These are phyloP conservation scores for Hawksworthiomyces lignivorus DNA, from an alignment of 2,329 filamentous ascomycete species.

Conservation along the genomic window DNA sequence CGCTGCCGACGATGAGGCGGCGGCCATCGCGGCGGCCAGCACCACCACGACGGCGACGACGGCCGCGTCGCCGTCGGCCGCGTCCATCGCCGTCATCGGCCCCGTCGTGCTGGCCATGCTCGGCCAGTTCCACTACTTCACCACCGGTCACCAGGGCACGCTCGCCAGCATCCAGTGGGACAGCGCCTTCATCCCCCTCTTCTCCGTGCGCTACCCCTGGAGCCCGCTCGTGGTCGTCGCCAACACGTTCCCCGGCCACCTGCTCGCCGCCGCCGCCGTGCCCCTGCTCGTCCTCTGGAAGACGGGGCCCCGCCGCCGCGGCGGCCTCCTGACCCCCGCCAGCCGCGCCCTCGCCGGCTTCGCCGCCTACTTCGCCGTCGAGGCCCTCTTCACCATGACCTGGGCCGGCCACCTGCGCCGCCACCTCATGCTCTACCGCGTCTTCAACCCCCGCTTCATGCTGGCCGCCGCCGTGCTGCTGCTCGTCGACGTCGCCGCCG, in stretches of 20 bases:
- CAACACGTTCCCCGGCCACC: conserved; percentile 86
- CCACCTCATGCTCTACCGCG: conserved; percentile 93
- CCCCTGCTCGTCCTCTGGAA: conserved; percentile 87
- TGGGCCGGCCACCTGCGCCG: conserved; percentile 83
- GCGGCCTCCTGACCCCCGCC: conserved; percentile 60
- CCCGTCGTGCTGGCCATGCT: conserved; percentile 80
- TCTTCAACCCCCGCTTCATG: conserved; percentile 90
- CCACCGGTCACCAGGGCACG: conserved; percentile 90
- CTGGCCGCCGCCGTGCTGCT: conserved; percentile 64
- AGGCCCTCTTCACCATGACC: conserved; percentile 78
- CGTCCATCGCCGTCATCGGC: conserved; percentile 56
- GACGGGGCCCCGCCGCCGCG: conserved; percentile 65
- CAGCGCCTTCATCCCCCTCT: conserved; percentile 81
- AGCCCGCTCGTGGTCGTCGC: conserved; percentile 71
- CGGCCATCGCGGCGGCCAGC: conserved; percentile 36
- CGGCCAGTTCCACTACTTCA: conserved; percentile 93
- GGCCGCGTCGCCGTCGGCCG: conserved; percentile 52
- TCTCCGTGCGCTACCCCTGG: conserved; percentile 81
- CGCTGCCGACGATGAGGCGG: conserved; percentile 44
- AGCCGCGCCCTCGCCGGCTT: conserved; percentile 67
- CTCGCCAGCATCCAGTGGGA: conserved; percentile 93
- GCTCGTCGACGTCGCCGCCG: conserved; percentile 67
- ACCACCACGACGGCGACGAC: conserved; percentile 28
- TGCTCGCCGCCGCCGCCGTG: conserved; percentile 70
- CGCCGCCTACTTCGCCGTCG: conserved; percentile 71